A percentile compares a stretch with the other conserved stretches of the same genome.
Conservation (phyloP, 805 yeast genomes). For the Grigorovia transvaalensis region DNA sequence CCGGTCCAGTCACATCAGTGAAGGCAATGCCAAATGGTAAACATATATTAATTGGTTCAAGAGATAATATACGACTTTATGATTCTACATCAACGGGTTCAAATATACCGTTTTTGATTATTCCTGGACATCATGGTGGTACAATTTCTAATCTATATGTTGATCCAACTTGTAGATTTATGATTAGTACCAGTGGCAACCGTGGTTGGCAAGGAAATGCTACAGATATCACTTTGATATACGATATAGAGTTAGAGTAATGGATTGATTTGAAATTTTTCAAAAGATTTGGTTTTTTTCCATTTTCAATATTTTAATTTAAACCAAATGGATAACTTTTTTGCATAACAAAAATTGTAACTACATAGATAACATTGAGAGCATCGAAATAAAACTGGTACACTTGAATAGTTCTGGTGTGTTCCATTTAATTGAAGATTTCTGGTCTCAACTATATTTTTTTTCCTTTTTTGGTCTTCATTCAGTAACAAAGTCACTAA, state of each 20-base stretch:
- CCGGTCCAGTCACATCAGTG: constrained; percentile 84
- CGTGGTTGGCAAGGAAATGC: constrained; percentile 88
- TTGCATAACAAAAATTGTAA: no score
- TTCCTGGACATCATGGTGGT: constrained; percentile 97
- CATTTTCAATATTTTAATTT: no score
- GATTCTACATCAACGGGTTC: constrained; percentile 36
- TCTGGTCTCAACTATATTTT: background rate
- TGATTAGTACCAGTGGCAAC: constrained; percentile 87
- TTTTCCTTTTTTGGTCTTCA: background rate
- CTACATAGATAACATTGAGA: no score
- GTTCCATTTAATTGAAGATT: no score
- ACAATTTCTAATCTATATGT: constrained; percentile 63
- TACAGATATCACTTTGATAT: constrained; percentile 72
- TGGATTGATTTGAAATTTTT: background rate
- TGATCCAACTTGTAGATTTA: constrained; percentile 79
- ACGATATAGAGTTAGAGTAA: constrained; percentile 52
- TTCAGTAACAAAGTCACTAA: background rate
- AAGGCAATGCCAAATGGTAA: constrained; percentile 70
- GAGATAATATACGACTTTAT: constrained; percentile 80
- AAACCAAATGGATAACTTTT: no score
- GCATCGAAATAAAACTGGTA: no score
- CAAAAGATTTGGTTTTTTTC: background rate
- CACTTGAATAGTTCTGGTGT: no score
- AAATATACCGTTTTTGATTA: constrained; percentile 66
- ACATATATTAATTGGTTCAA: constrained; percentile 78